Evolutionary conservation across 2,329 filamentous ascomycete genomes (phyloP), one percentile per base, ranked within the genome.

Genomic region (Monosporascus sp.): DNA sequence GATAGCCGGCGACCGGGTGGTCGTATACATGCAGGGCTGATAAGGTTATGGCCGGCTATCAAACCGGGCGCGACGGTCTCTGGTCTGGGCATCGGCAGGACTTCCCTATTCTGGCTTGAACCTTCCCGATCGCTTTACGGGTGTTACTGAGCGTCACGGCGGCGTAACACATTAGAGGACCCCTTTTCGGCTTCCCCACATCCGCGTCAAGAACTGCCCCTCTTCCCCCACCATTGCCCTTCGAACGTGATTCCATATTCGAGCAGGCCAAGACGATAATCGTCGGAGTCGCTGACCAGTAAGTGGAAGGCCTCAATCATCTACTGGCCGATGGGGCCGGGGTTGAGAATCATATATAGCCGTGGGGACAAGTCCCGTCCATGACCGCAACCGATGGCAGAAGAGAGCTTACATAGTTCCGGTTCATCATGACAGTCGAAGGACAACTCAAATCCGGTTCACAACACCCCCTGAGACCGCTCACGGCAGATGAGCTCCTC

Each of bases 401-500:
- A 15, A n/a, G 43, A 45, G 24, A 45, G 20, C 11, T 8, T 46
- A 25, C 43, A 7, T 5, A 15, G 41, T 44, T 20, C 22, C 22
- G 20, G 20, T 46, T 25, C n/a, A 46, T 24, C 20, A 46, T 46
- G 43, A 46, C 43, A 24, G 43, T 46, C 6, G n/a, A 46, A 5
- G 24, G 43, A 9, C 24, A 17, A 9, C 14, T n/a, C 5, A 25
- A 25, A n/a, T 25, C 43, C 20, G 5, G 17, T n/a, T 27, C 55
- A 17, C 56, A 58, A 48, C 65, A 68, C 38, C 65, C 65, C 15
- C 46, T 68, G 48, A 60, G 63, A 48, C 64, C 64, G 17, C 63
- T 67, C 49, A 58, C 63, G 5, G 49, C 60, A 5, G 59, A 61
- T 14, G 65, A 68, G 55, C 45, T 66, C 6, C 47, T 57, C 5